Evolutionary conservation across 257 asterid species (phyloP).

Genomic region (Phtheirospermum japonicum): DNA sequence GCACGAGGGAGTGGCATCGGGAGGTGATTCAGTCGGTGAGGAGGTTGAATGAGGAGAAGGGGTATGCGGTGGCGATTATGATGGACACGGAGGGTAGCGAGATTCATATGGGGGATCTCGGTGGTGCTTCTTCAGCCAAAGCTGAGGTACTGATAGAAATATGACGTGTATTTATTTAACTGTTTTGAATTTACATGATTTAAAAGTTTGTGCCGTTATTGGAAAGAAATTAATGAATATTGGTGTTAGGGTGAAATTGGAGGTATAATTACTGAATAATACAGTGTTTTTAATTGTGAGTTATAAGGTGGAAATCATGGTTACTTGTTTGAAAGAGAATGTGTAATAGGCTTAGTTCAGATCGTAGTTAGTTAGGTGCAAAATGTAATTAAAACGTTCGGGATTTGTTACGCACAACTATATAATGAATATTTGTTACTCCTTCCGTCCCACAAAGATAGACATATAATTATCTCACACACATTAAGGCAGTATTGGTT

Average conservation of each 20-base stretch:
- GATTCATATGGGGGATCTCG: slow-evolving; percentile 90
- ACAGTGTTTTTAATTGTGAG: not conserved
- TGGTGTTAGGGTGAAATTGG: slow-evolving; percentile 4
- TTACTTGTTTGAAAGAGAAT: not conserved
- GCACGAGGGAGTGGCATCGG: slow-evolving; percentile 80
- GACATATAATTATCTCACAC: no score
- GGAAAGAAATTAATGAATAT: not conserved
- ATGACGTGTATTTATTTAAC: not conserved
- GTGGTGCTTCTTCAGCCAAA: slow-evolving; percentile 72
- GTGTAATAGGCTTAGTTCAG: not conserved
- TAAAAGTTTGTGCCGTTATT: no score
- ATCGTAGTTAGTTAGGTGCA: not conserved
- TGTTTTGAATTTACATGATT: not conserved
- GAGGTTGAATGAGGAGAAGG: slow-evolving; percentile 81
- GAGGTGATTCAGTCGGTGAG: slow-evolving; percentile 65
- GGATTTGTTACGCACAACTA: not conserved
- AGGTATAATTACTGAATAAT: not conserved
- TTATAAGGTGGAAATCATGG: not conserved
- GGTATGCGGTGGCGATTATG: slow-evolving; percentile 85
- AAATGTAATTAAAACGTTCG: not conserved
- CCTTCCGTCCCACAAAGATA: no score
- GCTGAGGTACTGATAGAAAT: slow-evolving; percentile 63
- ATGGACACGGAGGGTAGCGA: slow-evolving; percentile 95
- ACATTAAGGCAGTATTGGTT: no score
- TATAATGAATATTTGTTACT: not conserved